Evolutionary conservation across 2,329 filamentous ascomycete genomes (phyloP).

Genomic region (Lizonia empirigonia): DNA sequence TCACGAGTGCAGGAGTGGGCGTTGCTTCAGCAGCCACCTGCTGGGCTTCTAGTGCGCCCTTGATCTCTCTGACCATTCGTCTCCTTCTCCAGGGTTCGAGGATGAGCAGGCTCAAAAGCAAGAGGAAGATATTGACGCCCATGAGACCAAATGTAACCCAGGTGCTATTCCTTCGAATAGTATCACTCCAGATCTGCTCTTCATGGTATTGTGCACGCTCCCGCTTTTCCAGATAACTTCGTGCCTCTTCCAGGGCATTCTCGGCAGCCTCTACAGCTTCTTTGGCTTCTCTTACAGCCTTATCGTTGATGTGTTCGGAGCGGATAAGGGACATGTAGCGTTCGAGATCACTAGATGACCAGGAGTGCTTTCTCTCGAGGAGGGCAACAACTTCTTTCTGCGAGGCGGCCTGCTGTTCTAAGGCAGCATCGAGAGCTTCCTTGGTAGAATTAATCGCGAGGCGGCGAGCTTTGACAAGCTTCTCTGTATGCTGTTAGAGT

Average conservation of each 20-base stretch:
- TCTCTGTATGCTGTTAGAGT: slow-evolving; percentile 49
- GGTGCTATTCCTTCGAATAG: slow-evolving; percentile 92
- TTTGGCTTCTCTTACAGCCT: slow-evolving; percentile 74
- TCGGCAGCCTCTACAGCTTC: slow-evolving; percentile 77
- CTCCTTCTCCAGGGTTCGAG: slow-evolving; percentile 90
- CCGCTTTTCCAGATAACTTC: slow-evolving; percentile 74
- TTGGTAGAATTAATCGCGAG: slow-evolving; percentile 73
- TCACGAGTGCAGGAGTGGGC: slow-evolving; percentile 3
- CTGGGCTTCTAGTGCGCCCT: slow-evolving; percentile 42
- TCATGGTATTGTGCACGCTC: slow-evolving; percentile 95
- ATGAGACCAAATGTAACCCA: slow-evolving; percentile 99
- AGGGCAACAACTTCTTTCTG: slow-evolving; percentile 96
- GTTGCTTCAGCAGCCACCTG: slow-evolving; percentile 26
- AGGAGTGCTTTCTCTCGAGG: slow-evolving; percentile 90
- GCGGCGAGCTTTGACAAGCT: slow-evolving; percentile 64
- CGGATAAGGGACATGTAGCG: slow-evolving; percentile 93
- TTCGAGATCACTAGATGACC: slow-evolving; percentile 86
- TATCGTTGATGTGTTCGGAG: slow-evolving; percentile 90
- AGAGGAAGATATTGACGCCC: slow-evolving; percentile 91
- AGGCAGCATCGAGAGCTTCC: slow-evolving; percentile 78
- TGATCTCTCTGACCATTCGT: slow-evolving; percentile 78
- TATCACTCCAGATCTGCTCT: slow-evolving; percentile 99
- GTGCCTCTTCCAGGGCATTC: slow-evolving; percentile 76
- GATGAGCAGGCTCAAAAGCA: slow-evolving; percentile 83
- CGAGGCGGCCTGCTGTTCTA: slow-evolving; percentile 80